These are phyloP conservation scores for Schizonepeta tenuifolia DNA, from an alignment of 257 asterid species.

Conservation along the genomic window DNA sequence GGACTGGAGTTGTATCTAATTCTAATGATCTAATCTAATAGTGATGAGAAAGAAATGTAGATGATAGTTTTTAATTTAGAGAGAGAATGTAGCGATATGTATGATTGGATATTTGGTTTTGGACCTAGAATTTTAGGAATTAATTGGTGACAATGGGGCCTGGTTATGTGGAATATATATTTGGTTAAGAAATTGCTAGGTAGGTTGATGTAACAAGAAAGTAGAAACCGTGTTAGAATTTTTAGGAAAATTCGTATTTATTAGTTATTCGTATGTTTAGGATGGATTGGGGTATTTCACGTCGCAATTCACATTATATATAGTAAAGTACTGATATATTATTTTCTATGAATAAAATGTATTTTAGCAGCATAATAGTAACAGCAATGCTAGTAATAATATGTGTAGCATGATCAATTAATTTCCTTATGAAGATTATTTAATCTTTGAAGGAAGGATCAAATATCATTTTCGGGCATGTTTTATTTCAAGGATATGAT, in stretches of 20 bases:
- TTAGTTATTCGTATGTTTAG: too few relatives aligned
- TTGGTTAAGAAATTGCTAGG: slow-evolving; percentile 23
- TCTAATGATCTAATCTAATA: not conserved
- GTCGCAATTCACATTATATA: not conserved
- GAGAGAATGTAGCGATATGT: not conserved
- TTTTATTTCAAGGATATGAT: too few relatives aligned
- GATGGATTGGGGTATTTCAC: not conserved
- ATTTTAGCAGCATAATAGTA: too few relatives aligned
- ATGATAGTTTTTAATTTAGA: not conserved
- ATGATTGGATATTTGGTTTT: not conserved
- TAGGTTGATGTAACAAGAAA: not conserved
- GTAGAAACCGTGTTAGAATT: slow-evolving; percentile 31
- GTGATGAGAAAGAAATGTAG: not conserved
- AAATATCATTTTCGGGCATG: too few relatives aligned
- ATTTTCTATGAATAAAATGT: too few relatives aligned
- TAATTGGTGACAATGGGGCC: slow-evolving; percentile 18
- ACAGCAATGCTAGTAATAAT: too few relatives aligned
- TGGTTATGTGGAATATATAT: slow-evolving; percentile 9
- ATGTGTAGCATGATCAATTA: too few relatives aligned
- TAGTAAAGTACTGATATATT: too few relatives aligned
- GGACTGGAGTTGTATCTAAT: not conserved
- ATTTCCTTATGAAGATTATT: too few relatives aligned
- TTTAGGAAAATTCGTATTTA: not conserved
- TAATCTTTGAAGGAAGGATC: not conserved
- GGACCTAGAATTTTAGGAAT: not conserved